Evolutionary conservation across 148 eudicot species (phyloP), one percentile per base, ranked within the genome.

Genomic region (Chenopodium suecicum): DNA sequence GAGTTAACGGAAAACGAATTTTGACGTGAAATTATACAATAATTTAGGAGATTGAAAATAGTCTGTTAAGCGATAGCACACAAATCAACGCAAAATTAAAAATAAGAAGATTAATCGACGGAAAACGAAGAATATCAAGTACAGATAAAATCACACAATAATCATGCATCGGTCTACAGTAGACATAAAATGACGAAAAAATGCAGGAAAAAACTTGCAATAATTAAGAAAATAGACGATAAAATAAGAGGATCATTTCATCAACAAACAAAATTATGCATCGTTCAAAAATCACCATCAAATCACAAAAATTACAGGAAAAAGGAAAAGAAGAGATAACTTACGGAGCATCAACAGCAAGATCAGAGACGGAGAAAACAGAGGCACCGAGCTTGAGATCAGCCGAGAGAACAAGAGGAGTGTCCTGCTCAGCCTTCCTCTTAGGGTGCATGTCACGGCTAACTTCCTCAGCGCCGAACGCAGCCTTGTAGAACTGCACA

Each of bases 351-450:
- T 92, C 94, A 23, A 88, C 91, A 25, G 81, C 62, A 68, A 86
- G 82, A 78, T 92, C 97, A 73, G 97, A 79, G 70, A 95, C 92
- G 73, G 90, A 81, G 78, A 95, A 66, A 4, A 84, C 22, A 16
- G 84, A 62, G 9, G 87, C 67, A n/a, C 87, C 98, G n/a, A 93
- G 81, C 87, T 92, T 93, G 52, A 93, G 88, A 41, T 92, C 92
- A 73, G 96, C 94, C n/a, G 96, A 89, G 83, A 92, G 86, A 34
- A 95, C 79, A 7, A 89, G 87, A 17, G 96, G 97, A 0, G 68
- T 60, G 73, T 95, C 98, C 73, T 95, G 97, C 4, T 95, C 98
- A 52, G 94, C 95, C 85, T 95, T 95, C 88, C 98, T 85, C 86
- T 95, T 93, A 0, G 96, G 83, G n/a, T 92, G 86, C 41, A 81